Conservation (phyloP, 1,139 yeast genomes). For the Hyphopichia wangnamkhiaoensis region DNA sequence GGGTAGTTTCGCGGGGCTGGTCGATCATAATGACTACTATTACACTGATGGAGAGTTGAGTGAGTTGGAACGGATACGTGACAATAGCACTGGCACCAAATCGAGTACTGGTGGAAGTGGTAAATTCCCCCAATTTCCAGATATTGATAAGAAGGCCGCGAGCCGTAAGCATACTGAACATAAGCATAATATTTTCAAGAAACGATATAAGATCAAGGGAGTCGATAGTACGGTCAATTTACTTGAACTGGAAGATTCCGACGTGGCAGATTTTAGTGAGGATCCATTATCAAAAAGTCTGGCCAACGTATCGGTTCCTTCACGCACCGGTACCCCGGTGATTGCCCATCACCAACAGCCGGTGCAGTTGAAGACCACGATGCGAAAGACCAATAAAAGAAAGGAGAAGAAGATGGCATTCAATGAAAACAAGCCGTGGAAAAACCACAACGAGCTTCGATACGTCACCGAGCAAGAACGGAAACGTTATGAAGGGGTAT, state of each 20-base stretch:
- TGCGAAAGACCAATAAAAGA: constrained; percentile 57
- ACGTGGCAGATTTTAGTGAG: constrained; percentile 8
- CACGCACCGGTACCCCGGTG: constrained; percentile 16
- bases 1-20: background rate
- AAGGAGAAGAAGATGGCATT: constrained; percentile 51
- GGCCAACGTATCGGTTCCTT: constrained; percentile 6
- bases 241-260: constrained; percentile 16
- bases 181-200: constrained; percentile 14
- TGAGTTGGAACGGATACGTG: background rate
- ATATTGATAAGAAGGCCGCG: constrained; percentile 15
- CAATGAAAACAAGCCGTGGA: constrained; percentile 96
- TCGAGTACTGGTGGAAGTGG: background rate
- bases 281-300: constrained; percentile 3
- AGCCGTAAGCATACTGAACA: constrained; percentile 6
- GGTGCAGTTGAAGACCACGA: constrained; percentile 61
- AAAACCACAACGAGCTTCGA: constrained; percentile 68
- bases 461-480: constrained; percentile 70
- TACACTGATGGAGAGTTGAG: constrained; percentile 9
- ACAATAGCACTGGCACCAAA: background rate
- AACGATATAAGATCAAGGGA: constrained; percentile 17
- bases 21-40: constrained; percentile 1
- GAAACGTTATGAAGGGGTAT: constrained; percentile 87
- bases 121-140: constrained; percentile 31
- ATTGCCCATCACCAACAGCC: constrained; percentile 21
- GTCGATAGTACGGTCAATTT: constrained; percentile 15